These are phyloP conservation scores for Canariomyces notabilis DNA, from an alignment of 2,329 filamentous ascomycete genomes.

Conservation along the genomic window DNA sequence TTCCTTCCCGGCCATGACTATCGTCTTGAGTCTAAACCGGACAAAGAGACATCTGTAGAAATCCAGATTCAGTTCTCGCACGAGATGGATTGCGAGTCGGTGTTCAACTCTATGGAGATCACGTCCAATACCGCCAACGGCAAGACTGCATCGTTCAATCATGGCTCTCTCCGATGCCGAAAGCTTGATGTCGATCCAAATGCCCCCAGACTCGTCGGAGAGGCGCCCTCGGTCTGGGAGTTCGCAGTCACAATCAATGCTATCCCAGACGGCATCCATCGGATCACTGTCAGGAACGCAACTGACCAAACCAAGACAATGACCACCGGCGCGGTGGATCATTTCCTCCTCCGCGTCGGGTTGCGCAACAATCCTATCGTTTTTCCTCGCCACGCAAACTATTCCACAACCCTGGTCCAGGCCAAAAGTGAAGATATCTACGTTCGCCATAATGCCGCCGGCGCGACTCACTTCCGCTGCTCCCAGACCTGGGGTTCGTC, in stretches of 20 bases:
- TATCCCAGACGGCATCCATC: constrained; percentile 57
- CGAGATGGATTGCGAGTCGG: constrained; percentile 53
- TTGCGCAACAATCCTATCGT: constrained; percentile 53
- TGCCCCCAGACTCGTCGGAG: constrained; percentile 41
- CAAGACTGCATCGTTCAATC: constrained; percentile 36
- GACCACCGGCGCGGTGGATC: constrained; percentile 41
- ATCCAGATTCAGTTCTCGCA: constrained; percentile 55
- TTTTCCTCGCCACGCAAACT: constrained; percentile 52
- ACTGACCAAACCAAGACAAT: constrained; percentile 29
- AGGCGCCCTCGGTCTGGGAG: constrained; percentile 48
- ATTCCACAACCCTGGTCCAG: constrained; percentile 46
- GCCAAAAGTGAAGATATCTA: constrained; percentile 37
- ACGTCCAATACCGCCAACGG: constrained; percentile 50
- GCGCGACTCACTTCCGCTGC: constrained; percentile 58
- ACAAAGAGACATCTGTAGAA: constrained; percentile 20
- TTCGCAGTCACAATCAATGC: constrained; percentile 50
- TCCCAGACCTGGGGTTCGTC: constrained; percentile 55
- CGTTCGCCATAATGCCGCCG: constrained; percentile 53
- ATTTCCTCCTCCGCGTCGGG: constrained; percentile 57
- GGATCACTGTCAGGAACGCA: constrained; percentile 52
- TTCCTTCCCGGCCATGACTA: constrained; percentile 58
- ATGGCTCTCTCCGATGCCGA: constrained; percentile 44
- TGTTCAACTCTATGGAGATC: constrained; percentile 46
- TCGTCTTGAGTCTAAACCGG: constrained; percentile 41
- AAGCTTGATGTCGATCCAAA: constrained; percentile 30